A percentile compares a stretch with the other conserved stretches of the same genome.
phyloP scores from a whole-genome alignment of 345 rosid species.

The Boechera stricta region DNA sequence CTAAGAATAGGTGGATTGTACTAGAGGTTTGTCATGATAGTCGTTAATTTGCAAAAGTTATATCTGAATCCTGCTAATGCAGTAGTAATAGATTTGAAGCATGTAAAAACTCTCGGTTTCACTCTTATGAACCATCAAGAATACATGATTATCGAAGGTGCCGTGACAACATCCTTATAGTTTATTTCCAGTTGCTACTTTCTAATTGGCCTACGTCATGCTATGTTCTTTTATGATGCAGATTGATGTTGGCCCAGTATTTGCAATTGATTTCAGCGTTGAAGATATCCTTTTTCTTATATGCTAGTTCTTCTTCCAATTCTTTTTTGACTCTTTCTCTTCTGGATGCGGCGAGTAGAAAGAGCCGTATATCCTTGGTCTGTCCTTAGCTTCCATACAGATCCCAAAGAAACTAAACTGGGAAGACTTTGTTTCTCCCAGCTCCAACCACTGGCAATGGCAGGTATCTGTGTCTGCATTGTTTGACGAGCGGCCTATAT shows the following conservation, averaged over 20 bases:
- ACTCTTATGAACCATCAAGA: conserved; percentile 19
- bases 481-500: conserved; percentile 87
- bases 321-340: conserved; percentile 19
- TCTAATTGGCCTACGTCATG: conserved; percentile 9
- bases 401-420: conserved; percentile 80
- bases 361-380: conserved; percentile 30
- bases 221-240: conserved; percentile 50
- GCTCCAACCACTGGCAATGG: conserved; percentile 75
- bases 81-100: conserved; percentile 1
- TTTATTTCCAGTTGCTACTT: not conserved
- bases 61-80: conserved; percentile 19
- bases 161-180: conserved; percentile 10
- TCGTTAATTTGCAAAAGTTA: not conserved
- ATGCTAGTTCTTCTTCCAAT: not conserved
- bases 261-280: conserved; percentile 83
- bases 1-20: not conserved
- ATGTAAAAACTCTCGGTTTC: conserved; percentile 21
- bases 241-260: conserved; percentile 74
- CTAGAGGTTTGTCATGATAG: conserved; percentile 13
- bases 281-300: conserved; percentile 77
- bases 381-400: conserved; percentile 77
- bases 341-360: conserved; percentile 6
- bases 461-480: conserved; percentile 75
- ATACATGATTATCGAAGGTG: not conserved
- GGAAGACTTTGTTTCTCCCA: conserved; percentile 60